phyloP scores from a whole-genome alignment of 2,329 filamentous ascomycete genomes.

The Colletotrichum australisinense region DNA sequence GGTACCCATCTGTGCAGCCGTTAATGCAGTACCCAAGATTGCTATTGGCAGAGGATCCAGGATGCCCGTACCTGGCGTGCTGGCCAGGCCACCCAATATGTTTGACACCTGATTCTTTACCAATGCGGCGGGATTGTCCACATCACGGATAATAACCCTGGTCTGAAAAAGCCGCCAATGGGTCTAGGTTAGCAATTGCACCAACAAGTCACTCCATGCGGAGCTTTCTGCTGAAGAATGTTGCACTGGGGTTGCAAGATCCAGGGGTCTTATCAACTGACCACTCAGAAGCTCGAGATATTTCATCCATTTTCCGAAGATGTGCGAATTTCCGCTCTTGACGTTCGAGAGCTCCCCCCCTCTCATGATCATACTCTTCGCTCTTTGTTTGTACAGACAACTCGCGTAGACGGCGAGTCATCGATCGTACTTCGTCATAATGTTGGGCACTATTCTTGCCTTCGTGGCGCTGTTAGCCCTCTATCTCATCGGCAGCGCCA shows the following conservation, averaged over 20 bases:
- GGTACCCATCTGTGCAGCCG: too few species aligned
- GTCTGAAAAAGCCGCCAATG: too few species aligned
- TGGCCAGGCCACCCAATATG: too few species aligned
- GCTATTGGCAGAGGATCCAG: too few species aligned
- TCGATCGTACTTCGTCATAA: neutral
- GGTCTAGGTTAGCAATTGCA: too few species aligned
- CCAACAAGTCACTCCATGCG: neutral
- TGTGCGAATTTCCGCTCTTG: neutral
- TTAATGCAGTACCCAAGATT: too few species aligned
- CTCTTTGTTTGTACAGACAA: neutral
- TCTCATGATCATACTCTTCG: neutral
- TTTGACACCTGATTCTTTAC: too few species aligned
- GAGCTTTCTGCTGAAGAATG: conserved; percentile 2
- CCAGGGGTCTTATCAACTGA: neutral
- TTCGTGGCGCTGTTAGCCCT: conserved; percentile 2
- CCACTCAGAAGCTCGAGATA: conserved; percentile 10
- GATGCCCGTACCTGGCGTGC: too few species aligned
- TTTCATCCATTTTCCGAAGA: neutral
- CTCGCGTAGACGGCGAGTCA: neutral
- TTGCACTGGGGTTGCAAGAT: neutral
- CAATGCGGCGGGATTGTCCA: too few species aligned
- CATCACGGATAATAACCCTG: too few species aligned
- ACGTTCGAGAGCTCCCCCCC: neutral
- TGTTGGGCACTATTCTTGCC: neutral
- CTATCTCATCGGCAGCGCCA: conserved; percentile 26